A percentile compares a stretch with the other conserved stretches of the same genome.
phyloP scores from a whole-genome alignment of 495 filamentous ascomycete genomes.

The Acidomyces sp. region DNA sequence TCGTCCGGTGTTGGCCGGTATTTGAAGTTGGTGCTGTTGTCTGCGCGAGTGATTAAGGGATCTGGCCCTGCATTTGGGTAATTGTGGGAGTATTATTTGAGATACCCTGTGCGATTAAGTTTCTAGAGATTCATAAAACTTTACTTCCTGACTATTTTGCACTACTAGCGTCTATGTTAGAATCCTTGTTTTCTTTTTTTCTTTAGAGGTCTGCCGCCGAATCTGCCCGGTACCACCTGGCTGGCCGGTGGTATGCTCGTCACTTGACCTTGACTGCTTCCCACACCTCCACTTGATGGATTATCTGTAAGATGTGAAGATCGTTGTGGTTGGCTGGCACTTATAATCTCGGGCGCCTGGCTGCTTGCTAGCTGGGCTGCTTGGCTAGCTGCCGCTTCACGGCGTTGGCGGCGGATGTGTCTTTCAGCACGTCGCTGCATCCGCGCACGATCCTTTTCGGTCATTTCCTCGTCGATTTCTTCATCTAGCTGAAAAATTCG shows the following conservation, averaged over 20 bases:
- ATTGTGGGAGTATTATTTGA: too few species aligned
- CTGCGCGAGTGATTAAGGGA: too few species aligned
- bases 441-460: constrained; percentile 8
- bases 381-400: constrained; percentile 15
- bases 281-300: constrained; percentile 1
- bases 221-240: constrained; percentile 25
- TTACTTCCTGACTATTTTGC: background rate
- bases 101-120: constrained; percentile 4
- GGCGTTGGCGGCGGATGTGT: constrained; percentile 9
- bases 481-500: constrained; percentile 5
- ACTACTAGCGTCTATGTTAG: background rate
- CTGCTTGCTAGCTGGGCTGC: constrained; percentile 4
- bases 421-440: constrained; percentile 8
- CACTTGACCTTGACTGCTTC: constrained; percentile 3
- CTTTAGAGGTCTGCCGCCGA: constrained; percentile 24
- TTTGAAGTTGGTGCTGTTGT: too few species aligned
- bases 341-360: constrained; percentile 10
- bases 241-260: constrained; percentile 14
- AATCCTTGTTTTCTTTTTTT: constrained; percentile 29
- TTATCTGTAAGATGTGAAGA: constrained; percentile 4
- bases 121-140: background rate
- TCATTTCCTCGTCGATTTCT: constrained; percentile 11
- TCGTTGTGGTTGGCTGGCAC: constrained; percentile 12
- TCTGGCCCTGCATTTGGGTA: too few species aligned
- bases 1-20: too few species aligned